Conservation (phyloP, 257 asterid species). For the Knoxia roxburghii region DNA sequence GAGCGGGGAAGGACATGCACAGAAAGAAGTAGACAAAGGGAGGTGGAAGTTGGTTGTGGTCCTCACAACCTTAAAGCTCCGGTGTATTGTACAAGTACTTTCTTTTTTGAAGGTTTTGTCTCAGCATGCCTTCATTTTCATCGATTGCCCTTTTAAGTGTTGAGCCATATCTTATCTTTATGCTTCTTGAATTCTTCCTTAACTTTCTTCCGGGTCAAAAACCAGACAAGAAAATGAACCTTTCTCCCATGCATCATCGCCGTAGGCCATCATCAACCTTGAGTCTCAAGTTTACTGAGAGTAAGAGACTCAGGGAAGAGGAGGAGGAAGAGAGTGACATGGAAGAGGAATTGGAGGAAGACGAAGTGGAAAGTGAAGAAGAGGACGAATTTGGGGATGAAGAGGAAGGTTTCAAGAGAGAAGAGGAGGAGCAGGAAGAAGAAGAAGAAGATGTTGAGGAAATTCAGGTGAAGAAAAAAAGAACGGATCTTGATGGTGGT, state of each 20-base stretch:
- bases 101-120: conserved; percentile 13
- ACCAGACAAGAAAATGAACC: conserved; percentile 13
- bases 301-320: conserved; percentile 22
- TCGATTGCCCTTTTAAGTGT: conserved; percentile 14
- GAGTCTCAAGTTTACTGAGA: conserved; percentile 16
- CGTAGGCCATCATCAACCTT: conserved; percentile 22
- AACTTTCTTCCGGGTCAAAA: too few relatives aligned
- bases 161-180: not conserved
- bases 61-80: conserved; percentile 24
- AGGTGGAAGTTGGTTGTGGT: conserved; percentile 25
- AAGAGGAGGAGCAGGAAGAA: conserved; percentile 7
- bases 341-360: conserved; percentile 17
- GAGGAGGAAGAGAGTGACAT: conserved; percentile 24
- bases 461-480: conserved; percentile 32
- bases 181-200: not conserved
- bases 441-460: conserved; percentile 8
- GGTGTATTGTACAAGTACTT: conserved; percentile 18
- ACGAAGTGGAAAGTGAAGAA: conserved; percentile 8
- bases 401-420: not conserved
- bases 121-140: conserved; percentile 31
- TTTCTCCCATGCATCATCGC: conserved; percentile 17
- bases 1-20: conserved; percentile 11
- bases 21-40: not conserved
- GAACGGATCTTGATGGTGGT: conserved; percentile 26
- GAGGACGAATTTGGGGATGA: conserved; percentile 3